Percentiles rank a stretch among this genome's conserved stretches.
Evolutionary conservation across 192 early-diverging fungal species (phyloP).

Genomic region (Backusella luteola): DNA sequence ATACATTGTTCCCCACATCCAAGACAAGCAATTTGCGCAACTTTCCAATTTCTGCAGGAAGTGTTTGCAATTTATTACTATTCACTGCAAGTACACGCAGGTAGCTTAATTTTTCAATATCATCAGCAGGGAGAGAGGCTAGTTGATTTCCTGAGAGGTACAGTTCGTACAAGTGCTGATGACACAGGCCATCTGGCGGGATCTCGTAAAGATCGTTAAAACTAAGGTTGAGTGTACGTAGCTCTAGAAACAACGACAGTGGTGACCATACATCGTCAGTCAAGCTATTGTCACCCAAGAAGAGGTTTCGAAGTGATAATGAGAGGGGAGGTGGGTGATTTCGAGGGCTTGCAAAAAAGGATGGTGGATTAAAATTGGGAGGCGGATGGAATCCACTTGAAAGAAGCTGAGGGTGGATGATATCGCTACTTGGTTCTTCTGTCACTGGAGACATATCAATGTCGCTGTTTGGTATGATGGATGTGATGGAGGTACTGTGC

Average conservation of each 20-base stretch:
- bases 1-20: conserved; percentile 84
- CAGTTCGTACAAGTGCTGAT: conserved; percentile 71
- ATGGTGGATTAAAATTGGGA: conserved; percentile 44
- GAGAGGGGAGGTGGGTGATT: conserved; percentile 57
- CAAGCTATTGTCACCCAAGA: conserved; percentile 81
- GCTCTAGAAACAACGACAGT: conserved; percentile 68
- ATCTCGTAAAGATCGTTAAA: conserved; percentile 85
- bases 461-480: conserved; percentile 7
- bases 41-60: conserved; percentile 90
- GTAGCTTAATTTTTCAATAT: conserved; percentile 71
- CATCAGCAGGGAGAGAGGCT: conserved; percentile 82
- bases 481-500: background rate
- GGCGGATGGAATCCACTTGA: conserved; percentile 18
- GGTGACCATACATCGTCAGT: conserved; percentile 79
- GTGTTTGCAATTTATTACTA: conserved; percentile 85
- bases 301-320: conserved; percentile 57
- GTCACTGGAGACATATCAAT: background rate
- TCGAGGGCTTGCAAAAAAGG: conserved; percentile 46
- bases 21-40: conserved; percentile 71
- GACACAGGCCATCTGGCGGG: conserved; percentile 69
- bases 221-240: conserved; percentile 74
- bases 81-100: conserved; percentile 79
- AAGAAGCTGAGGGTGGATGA: background rate
- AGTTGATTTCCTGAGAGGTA: conserved; percentile 85
- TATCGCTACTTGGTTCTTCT: background rate